Conservation (phyloP, 192 early-diverging fungal genomes). For the Rhizoclosmatium globosum region DNA sequence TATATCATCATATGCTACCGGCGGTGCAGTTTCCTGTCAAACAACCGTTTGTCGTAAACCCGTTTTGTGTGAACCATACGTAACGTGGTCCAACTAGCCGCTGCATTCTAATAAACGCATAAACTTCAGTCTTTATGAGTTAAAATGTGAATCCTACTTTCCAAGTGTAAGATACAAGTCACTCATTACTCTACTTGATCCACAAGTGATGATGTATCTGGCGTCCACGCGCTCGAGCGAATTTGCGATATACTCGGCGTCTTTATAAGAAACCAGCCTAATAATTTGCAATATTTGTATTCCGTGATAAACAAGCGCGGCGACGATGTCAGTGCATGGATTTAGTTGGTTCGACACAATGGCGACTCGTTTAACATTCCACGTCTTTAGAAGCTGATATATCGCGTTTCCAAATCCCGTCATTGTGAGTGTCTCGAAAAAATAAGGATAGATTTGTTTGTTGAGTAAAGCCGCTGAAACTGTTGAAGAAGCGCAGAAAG, state of each 20-base stretch:
- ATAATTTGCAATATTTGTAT: not conserved
- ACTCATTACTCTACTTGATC: not conserved
- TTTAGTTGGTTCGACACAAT: not conserved
- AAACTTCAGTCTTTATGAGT: not conserved
- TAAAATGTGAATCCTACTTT: no score
- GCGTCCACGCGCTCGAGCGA: not conserved
- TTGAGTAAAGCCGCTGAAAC: not conserved
- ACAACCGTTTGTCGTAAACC: not conserved
- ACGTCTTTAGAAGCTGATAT: not conserved
- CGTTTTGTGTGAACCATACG: constrained; percentile 6
- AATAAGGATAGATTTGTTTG: not conserved
- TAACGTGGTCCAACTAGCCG: not conserved
- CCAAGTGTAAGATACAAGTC: not conserved
- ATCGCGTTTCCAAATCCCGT: not conserved
- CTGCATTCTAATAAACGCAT: not conserved
- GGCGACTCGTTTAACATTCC: not conserved
- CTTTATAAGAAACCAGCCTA: not conserved
- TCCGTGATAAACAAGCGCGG: not conserved
- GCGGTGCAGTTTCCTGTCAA: no score
- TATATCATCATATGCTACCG: no score
- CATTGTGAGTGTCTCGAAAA: not conserved
- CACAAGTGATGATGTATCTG: not conserved
- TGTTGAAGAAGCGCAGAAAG: not conserved
- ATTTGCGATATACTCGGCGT: not conserved
- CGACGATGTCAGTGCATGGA: not conserved